Evolutionary conservation across 2,329 filamentous ascomycete genomes (phyloP), one percentile per base, ranked within the genome.

Genomic region (Diaporthe nobilis): DNA sequence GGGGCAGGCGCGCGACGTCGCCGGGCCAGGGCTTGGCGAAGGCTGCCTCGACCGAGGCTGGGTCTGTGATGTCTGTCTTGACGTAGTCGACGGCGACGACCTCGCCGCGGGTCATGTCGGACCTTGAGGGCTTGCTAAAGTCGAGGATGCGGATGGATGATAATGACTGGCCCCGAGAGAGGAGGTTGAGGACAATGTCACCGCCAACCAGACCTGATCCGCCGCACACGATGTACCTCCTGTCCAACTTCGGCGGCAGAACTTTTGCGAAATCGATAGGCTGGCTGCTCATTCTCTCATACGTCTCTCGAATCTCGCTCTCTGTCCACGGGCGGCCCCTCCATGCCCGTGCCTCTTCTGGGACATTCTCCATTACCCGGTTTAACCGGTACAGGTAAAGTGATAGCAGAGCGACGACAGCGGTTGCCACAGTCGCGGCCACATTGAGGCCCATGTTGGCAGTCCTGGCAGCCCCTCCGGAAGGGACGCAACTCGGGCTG

Each of bases 111-210:
- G 82, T 79, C 79, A 88, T 84, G 72, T 87, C 81, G 9, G 82
- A 76, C 13, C 83, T 80, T 34, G 83, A 82, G 7, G 87, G 86
- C 13, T 81, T 75, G 34, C 82, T 82, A 74, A 89, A 84, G 79
- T 90, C 88, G 39, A 88, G 78, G 71, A 89, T 85, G 22, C 88
- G 87, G 73, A 89, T 85, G 70, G 84, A 85, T 63, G 85, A 82
- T 12, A 87, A 84, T 2, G 84, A 71, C 79, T 89, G 84, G 8
- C 88, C 88, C 25, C 87, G 86, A 8, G 83, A 81, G 15, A 89
- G 82, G 39, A 89, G 82, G 74, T 89, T 87, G 22, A 85, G 81
- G n/a, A 88, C 83, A 47, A 89, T 85, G 81, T 85, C 86, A 31
- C 86, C 85, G 3, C 88, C 88, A 17, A 89, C 87, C 3, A 80